Evolutionary conservation across 495 filamentous ascomycete species (phyloP).

Genomic region (Hyaloscypha bicolor): DNA sequence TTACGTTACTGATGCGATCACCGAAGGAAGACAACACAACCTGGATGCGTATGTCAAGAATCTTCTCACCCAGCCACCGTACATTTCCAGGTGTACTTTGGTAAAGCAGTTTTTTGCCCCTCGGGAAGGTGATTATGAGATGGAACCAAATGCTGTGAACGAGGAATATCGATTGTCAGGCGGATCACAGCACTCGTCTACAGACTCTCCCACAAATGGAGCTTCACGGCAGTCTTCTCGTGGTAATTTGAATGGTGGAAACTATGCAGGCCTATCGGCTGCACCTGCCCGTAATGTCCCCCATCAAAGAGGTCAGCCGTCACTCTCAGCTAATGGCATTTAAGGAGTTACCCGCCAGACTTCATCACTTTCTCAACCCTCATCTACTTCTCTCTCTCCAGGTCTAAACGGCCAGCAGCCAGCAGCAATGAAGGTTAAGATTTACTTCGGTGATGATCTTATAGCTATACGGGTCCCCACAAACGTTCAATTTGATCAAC

Average conservation of each 20-base stretch:
- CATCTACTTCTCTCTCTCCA: conserved; percentile 56
- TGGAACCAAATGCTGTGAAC: conserved; percentile 66
- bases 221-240: conserved; percentile 77
- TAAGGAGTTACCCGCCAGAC: conserved; percentile 65
- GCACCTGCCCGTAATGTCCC: conserved; percentile 57
- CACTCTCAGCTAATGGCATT: conserved; percentile 20
- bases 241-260: conserved; percentile 64
- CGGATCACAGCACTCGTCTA: conserved; percentile 72
- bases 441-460: conserved; percentile 86
- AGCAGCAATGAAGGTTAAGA: conserved; percentile 82
- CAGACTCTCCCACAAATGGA: conserved; percentile 51
- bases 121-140: conserved; percentile 88
- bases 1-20: conserved; percentile 96
- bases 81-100: conserved; percentile 80
- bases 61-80: conserved; percentile 75
- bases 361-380: conserved; percentile 73
- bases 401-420: conserved; percentile 37
- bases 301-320: conserved; percentile 60
- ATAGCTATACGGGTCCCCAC: conserved; percentile 87
- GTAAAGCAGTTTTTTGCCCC: conserved; percentile 91
- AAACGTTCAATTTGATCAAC: conserved; percentile 74
- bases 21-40: conserved; percentile 86
- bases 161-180: conserved; percentile 71
- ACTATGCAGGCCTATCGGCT: conserved; percentile 56
- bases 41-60: conserved; percentile 95